A percentile compares a stretch with the other conserved stretches of the same genome.
Conservation (phyloP, 2,329 filamentous ascomycete species). For the Verticillium alfalfae region DNA sequence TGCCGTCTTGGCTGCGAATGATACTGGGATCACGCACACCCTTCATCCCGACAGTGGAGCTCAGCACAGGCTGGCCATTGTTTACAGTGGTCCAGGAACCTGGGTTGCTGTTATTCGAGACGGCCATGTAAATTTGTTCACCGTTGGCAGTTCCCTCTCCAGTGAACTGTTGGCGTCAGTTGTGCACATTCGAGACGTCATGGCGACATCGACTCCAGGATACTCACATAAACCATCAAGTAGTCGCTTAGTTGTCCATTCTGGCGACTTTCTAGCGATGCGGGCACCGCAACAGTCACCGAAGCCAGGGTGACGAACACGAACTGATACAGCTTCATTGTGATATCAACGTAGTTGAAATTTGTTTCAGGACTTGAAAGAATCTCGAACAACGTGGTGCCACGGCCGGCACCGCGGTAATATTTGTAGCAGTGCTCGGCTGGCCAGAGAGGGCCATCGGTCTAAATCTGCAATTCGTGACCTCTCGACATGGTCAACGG, state of each 20-base stretch:
- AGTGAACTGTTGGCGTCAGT: slow-evolving; percentile 21
- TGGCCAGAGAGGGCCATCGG: too few species aligned
- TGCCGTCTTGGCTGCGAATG: slow-evolving; percentile 30
- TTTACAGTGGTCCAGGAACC: slow-evolving; percentile 32
- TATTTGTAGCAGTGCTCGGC: too few species aligned
- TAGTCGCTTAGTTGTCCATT: not conserved
- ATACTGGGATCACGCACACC: slow-evolving; percentile 35
- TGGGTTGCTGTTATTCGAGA: slow-evolving; percentile 33
- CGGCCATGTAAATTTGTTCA: slow-evolving; percentile 30
- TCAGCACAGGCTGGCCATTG: slow-evolving; percentile 26
- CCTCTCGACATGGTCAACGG: too few species aligned
- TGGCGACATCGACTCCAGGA: too few species aligned
- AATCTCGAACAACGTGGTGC: too few species aligned
- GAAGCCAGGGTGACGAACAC: not conserved
- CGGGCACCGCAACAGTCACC: not conserved
- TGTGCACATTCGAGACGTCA: not conserved
- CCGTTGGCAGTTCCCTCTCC: slow-evolving; percentile 26
- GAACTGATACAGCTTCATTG: not conserved
- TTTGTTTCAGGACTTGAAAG: too few species aligned
- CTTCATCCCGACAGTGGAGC: slow-evolving; percentile 29
- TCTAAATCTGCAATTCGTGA: too few species aligned
- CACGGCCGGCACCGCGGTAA: too few species aligned
- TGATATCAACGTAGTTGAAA: too few species aligned
- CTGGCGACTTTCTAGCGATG: not conserved
- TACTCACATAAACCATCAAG: not conserved